Base-by-base conservation (phyloP, 2,329 filamentous ascomycete genomes). In the Alternaria sp. region DNA sequence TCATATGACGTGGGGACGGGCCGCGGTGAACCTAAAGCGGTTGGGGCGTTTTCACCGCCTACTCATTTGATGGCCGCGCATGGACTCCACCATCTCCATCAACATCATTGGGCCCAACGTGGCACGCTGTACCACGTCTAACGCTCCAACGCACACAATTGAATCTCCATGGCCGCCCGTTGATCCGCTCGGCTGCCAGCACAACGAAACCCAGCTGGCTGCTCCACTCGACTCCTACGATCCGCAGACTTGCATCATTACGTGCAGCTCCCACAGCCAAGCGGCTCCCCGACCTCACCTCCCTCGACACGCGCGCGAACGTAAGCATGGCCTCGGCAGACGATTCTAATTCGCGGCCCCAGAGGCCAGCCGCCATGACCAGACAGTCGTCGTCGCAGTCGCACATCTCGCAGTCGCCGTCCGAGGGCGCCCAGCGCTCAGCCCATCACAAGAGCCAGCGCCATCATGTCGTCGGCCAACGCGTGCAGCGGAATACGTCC, bases 401-500 rank as follows among this genome's bases (percentile, higher is more conserved):
- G 68, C 72, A 79, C 63, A 65, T 77, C 4, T 80, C 78, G 62
- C 79, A 80, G 66, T 80, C 79, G 60, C 77, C 79, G 17, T 76
- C 75, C 55, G 78, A 81, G 59, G 62, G 67, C 54, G 67, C 70
- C 62, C 69, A 69, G 51, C 68, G 70, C 61, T 59, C 73, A 56
- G 65, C 68, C 10, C 69, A 72, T 61, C 74, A 74, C 62, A 80
- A 81, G 64, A 71, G 70, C 54, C 74, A 73, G 69, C 77, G 78
- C 68, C 75, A 78, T 68, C 79, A 81, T 73, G 78, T 81, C 65
- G 80, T 81, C 45, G 79, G 78, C 71, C 73, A 76, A 59, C 79
- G 80, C 72, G 71, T 81, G 64, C 77, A 75, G 66, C 69, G 80
- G 60, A 82, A 81, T 59, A 64, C 73, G 12, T 82, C 81, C 28